These are phyloP conservation scores for Aplosporella prunicola DNA, from an alignment of 2,329 filamentous ascomycete genomes.

Conservation along the genomic window DNA sequence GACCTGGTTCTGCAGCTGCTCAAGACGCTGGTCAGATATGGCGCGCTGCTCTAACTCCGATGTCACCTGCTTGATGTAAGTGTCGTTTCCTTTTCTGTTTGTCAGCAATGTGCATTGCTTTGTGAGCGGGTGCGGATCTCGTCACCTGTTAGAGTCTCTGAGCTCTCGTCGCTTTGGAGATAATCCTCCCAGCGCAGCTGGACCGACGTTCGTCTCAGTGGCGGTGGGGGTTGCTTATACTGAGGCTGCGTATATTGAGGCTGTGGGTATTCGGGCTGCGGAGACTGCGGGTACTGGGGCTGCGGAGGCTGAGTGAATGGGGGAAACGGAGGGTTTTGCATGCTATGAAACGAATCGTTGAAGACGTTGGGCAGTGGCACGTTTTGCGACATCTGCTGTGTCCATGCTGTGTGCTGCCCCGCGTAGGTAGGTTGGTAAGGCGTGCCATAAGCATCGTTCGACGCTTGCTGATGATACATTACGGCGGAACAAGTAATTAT, in stretches of 20 bases:
- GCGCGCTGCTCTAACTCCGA: slow-evolving; percentile 7
- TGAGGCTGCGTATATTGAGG: too few species aligned
- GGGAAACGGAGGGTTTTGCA: too few species aligned
- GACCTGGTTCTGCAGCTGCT: neutral
- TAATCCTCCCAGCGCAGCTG: slow-evolving; percentile 11
- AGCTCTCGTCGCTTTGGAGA: slow-evolving; percentile 6
- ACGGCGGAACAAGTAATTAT: too few species aligned
- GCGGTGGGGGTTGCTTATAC: too few species aligned
- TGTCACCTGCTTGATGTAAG: slow-evolving; percentile 7
- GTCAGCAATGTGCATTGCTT: too few species aligned
- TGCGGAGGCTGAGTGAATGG: neutral
- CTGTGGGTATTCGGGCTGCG: too few species aligned
- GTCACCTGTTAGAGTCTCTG: slow-evolving; percentile 8
- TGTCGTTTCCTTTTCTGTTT: neutral
- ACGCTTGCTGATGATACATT: too few species aligned
- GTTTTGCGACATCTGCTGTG: neutral
- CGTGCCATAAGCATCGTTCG: too few species aligned
- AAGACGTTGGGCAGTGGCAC: neutral
- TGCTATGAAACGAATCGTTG: neutral
- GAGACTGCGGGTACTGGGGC: too few species aligned
- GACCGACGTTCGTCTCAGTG: slow-evolving; percentile 3
- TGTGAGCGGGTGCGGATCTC: neutral
- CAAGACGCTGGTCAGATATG: slow-evolving; percentile 5
- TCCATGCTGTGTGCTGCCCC: too few species aligned
- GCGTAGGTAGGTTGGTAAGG: too few species aligned